phyloP scores from a whole-genome alignment of 176 grass and related monocot genomes.

The Paspalum notatum region DNA sequence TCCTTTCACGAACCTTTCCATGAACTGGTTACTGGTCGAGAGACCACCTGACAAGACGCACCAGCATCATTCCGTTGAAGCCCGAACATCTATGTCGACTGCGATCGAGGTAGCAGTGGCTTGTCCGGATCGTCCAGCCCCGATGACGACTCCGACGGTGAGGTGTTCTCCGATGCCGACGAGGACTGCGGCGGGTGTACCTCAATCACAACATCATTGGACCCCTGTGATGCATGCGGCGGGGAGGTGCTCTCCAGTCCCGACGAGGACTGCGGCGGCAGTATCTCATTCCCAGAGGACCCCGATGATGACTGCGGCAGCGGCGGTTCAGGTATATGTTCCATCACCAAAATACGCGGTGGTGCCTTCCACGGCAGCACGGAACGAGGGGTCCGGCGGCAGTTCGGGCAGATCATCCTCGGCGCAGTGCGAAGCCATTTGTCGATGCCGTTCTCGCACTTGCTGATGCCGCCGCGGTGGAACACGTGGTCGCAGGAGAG shows the following conservation, averaged over 20 bases:
- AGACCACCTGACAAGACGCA: not conserved
- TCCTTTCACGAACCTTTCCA: not conserved
- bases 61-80: not conserved
- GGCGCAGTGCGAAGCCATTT: not conserved
- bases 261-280: too few species aligned
- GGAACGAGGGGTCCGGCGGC: not conserved
- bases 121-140: too few species aligned
- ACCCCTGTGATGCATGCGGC: too few species aligned
- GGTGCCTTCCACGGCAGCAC: not conserved
- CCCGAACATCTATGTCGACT: not conserved
- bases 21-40: not conserved
- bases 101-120: too few species aligned
- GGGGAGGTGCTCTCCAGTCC: too few species aligned
- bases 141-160: too few species aligned
- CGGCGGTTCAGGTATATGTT: too few species aligned
- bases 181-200: too few species aligned
- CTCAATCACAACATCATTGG: too few species aligned
- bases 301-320: not conserved
- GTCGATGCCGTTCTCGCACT: not conserved
- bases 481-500: conserved; percentile 23
- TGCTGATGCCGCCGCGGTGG: not conserved
- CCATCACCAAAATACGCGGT: not conserved
- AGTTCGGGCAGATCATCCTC: not conserved
- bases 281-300: too few species aligned
- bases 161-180: too few species aligned